These are phyloP conservation scores for Isabelozyma pseudorhagii DNA, from an alignment of 805 yeast genomes.

Conservation along the genomic window DNA sequence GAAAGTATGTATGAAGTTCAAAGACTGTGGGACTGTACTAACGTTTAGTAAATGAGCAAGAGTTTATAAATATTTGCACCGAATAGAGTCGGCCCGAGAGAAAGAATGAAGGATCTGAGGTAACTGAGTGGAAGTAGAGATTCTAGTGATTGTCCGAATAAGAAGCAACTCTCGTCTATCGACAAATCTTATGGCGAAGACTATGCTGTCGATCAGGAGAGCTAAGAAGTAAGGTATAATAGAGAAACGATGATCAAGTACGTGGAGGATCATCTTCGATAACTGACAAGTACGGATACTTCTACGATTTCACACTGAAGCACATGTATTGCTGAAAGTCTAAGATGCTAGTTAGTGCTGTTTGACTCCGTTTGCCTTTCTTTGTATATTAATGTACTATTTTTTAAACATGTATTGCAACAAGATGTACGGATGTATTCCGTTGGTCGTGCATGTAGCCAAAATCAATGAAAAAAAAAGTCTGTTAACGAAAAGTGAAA, in stretches of 20 bases:
- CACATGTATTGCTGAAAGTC: too few relatives aligned
- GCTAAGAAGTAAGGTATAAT: too few relatives aligned
- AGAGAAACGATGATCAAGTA: too few relatives aligned
- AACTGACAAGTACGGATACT: too few relatives aligned
- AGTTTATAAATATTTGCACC: constrained; percentile 83
- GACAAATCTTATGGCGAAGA: too few relatives aligned
- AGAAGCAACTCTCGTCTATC: too few relatives aligned
- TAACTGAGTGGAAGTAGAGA: not conserved
- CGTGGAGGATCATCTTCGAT: too few relatives aligned
- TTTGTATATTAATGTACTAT: not conserved
- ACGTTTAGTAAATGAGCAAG: constrained; percentile 69
- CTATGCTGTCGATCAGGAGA: too few relatives aligned
- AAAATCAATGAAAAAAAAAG: not conserved
- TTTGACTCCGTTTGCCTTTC: too few relatives aligned
- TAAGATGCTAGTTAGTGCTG: too few relatives aligned
- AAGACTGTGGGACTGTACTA: constrained; percentile 16
- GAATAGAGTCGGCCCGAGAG: constrained; percentile 35
- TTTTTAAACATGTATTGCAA: not conserved
- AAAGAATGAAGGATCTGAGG: not conserved
- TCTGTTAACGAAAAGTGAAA: not conserved
- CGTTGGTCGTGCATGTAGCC: not conserved
- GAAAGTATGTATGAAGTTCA: constrained; percentile 51
- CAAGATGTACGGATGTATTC: not conserved
- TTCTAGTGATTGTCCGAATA: too few relatives aligned
- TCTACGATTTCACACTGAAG: too few relatives aligned